Percentiles rank a stretch among this genome's conserved stretches.
Conservation (phyloP, 2,329 filamentous ascomycete genomes). For the Teratosphaeria nubilosa region DNA sequence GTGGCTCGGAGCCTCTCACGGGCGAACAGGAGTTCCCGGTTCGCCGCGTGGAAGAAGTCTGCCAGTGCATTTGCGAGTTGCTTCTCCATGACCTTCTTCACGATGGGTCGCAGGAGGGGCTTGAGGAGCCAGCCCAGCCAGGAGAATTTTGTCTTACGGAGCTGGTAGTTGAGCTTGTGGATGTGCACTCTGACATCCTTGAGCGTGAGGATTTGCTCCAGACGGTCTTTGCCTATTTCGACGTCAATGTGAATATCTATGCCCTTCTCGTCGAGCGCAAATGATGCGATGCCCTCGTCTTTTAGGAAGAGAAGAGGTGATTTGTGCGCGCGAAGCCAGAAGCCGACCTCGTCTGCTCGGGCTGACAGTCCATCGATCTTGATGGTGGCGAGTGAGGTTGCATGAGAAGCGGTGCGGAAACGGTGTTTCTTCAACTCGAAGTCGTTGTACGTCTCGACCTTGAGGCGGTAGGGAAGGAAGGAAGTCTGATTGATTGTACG, state of each 20-base stretch:
- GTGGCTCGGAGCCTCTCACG: constrained; percentile 79
- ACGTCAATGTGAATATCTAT: constrained; percentile 79
- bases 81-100: constrained; percentile 69
- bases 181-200: constrained; percentile 68
- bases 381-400: constrained; percentile 59
- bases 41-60: constrained; percentile 59
- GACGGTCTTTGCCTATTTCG: constrained; percentile 64
- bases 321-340: constrained; percentile 68
- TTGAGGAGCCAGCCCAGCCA: constrained; percentile 76
- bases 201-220: constrained; percentile 75
- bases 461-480: constrained; percentile 76
- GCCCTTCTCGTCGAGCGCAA: constrained; percentile 75
- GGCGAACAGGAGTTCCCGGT: constrained; percentile 78
- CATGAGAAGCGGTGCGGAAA: constrained; percentile 53
- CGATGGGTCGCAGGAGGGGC: constrained; percentile 68
- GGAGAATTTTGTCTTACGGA: constrained; percentile 65
- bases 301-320: constrained; percentile 62
- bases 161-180: constrained; percentile 73
- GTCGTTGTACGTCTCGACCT: constrained; percentile 75
- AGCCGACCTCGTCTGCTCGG: constrained; percentile 78
- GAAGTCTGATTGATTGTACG: constrained; percentile 74
- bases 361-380: constrained; percentile 75
- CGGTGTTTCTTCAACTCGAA: constrained; percentile 73
- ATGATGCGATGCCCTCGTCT: constrained; percentile 76
- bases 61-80: constrained; percentile 65